These are phyloP conservation scores for Apiotrichum sp. DNA, from an alignment of 1,284 basidiomycete genomes.

Conservation along the genomic window DNA sequence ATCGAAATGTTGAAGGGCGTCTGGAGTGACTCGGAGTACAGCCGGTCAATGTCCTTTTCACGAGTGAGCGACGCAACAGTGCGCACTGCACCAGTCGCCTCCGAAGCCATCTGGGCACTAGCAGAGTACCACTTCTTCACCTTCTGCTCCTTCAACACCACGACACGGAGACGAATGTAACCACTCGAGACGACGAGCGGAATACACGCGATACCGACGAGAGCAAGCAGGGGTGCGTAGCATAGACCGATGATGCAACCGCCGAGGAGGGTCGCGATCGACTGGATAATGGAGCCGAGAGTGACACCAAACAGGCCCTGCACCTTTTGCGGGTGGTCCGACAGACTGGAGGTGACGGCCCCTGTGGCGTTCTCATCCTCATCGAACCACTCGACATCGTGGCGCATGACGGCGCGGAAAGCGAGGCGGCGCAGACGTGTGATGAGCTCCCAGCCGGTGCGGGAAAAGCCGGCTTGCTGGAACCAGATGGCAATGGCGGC, in stretches of 20 bases:
- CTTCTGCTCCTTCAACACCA: conserved; percentile 72
- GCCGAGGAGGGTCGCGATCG: conserved; percentile 63
- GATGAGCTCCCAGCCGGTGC: conserved; percentile 62
- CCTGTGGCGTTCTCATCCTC: conserved; percentile 75
- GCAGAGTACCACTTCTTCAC: conserved; percentile 79
- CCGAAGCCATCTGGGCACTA: conserved; percentile 79
- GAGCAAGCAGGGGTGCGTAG: conserved; percentile 52
- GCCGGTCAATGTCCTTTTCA: conserved; percentile 66
- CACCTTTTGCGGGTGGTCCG: conserved; percentile 87
- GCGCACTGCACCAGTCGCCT: conserved; percentile 87
- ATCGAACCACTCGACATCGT: conserved; percentile 87
- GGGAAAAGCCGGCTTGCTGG: conserved; percentile 60
- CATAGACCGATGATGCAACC: conserved; percentile 70
- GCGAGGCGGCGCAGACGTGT: conserved; percentile 60
- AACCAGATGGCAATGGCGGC: conserved; percentile 58
- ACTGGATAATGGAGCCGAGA: conserved; percentile 79
- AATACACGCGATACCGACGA: conserved; percentile 60
- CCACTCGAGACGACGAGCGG: conserved; percentile 78
- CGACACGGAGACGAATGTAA: conserved; percentile 67
- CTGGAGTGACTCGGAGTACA: conserved; percentile 70
- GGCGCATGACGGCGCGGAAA: conserved; percentile 71
- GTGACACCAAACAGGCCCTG: conserved; percentile 85
- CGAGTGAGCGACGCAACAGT: conserved; percentile 85
- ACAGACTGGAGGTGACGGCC: conserved; percentile 68
- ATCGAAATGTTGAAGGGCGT: conserved; percentile 62